Evolutionary conservation across 2,329 filamentous ascomycete genomes (phyloP).

Genomic region (Xenoacremonium recifei): DNA sequence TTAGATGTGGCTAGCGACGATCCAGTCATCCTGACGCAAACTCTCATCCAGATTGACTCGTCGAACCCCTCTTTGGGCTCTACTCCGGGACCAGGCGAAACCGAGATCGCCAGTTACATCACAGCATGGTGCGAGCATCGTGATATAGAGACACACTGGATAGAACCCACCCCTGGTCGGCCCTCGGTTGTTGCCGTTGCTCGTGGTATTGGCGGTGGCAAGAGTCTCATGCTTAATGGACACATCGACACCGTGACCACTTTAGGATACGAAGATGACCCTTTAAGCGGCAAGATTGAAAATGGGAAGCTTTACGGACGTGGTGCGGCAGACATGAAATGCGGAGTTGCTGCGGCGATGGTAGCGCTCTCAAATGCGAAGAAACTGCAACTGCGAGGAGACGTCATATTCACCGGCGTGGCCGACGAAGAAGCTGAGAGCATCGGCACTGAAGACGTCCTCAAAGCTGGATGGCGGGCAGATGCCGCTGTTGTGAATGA

Average conservation of each 20-base stretch:
- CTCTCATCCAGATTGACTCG: constrained; percentile 48
- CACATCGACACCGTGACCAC: constrained; percentile 53
- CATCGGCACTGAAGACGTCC: constrained; percentile 48
- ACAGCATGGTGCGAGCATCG: constrained; percentile 50
- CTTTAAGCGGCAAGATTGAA: constrained; percentile 40
- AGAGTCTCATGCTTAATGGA: constrained; percentile 51
- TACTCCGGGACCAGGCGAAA: constrained; percentile 44
- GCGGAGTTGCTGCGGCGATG: constrained; percentile 47
- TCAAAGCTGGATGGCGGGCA: constrained; percentile 51
- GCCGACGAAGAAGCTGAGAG: constrained; percentile 52
- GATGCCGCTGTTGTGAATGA: constrained; percentile 51
- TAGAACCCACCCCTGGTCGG: constrained; percentile 44
- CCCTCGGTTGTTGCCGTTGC: constrained; percentile 50
- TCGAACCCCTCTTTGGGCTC: constrained; percentile 43
- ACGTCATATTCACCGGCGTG: constrained; percentile 52
- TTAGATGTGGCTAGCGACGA: constrained; percentile 40
- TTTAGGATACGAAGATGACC: constrained; percentile 43
- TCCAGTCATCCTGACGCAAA: constrained; percentile 40
- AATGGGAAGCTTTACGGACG: constrained; percentile 43
- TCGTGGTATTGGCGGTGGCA: constrained; percentile 45
- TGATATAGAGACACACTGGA: constrained; percentile 47
- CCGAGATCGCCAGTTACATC: constrained; percentile 44
- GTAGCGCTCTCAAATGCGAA: constrained; percentile 39
- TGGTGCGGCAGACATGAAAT: constrained; percentile 52
- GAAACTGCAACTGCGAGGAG: constrained; percentile 38